Base-by-base conservation (phyloP, 2,329 filamentous ascomycete genomes). In the Colletotrichum karsti region DNA sequence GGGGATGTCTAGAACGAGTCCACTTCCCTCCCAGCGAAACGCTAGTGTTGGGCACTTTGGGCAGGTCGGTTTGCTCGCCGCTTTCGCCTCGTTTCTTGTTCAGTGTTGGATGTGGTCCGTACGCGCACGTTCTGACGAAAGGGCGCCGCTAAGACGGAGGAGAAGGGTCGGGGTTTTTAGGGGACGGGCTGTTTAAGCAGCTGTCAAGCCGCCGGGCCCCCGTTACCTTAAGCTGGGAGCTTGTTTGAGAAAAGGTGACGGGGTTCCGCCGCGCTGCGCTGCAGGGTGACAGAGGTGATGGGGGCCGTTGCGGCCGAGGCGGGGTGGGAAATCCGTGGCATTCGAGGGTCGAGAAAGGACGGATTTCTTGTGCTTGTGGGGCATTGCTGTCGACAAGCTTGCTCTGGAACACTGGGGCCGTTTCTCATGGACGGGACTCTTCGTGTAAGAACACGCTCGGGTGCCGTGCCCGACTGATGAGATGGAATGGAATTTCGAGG, bases 361-460 rank as follows among this genome's bases (percentile, higher is more conserved):
- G 61, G 42, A 28, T 28, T 33, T 60, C 30, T 48, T 61, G 30
- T 37, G 37, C 2, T 42, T 37, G 53, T 50, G 44, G 54, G 37
- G n/a, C 26, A 13, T 9, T 22, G 33, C 18, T 35, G 20, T 63
- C 42, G 59, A 57, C 44, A 58, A 53, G 44, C 37, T 58, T 48
- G 60, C 39, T 56, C 63, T 63, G 63, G 41, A 66, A 66, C 58
- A 55, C 48, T 41, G 50, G 41, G 41, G 63, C 41, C 51, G 56
- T 54, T 60, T 54, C 56, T 54, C 44, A 44, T 53, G 62, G 18
- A 37, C 58, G 24, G 48, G 13, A 30, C 33, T 35, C 5, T 42
- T 22, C 22, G 42, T 10, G 18, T 33, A n/a, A 44, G 30, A 55
- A 13, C 10, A 35, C 33, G 39, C 20, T 55, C 51, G 33, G 35